A percentile compares a stretch with the other conserved stretches of the same genome.
Conservation (phyloP, 73 alveolate species). For the Tetrahymena thermophila region DNA sequence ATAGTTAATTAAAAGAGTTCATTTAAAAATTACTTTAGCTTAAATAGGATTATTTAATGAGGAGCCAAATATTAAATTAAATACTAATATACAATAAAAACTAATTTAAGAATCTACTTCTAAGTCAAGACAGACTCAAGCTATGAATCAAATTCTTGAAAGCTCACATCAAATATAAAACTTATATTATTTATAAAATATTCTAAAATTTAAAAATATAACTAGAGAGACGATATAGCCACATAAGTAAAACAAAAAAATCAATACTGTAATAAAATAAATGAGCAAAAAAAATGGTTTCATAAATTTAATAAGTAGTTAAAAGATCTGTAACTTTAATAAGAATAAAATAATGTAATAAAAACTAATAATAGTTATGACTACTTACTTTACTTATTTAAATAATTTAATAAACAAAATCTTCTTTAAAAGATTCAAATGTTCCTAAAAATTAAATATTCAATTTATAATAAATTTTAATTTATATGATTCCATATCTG, state of each 20-base stretch:
- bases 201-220: not conserved
- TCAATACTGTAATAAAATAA: not conserved
- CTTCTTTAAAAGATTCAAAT: too few relatives aligned
- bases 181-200: not conserved
- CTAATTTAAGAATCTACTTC: not conserved
- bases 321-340: too few relatives aligned
- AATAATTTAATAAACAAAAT: too few relatives aligned
- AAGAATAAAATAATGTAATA: too few relatives aligned
- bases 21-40: not conserved
- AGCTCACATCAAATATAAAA: not conserved
- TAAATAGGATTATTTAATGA: not conserved
- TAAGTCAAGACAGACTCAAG: not conserved
- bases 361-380: too few relatives aligned
- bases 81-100: not conserved
- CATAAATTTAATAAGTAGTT: not conserved
- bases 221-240: not conserved
- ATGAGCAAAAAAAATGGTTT: not conserved
- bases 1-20: not conserved
- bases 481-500: too few relatives aligned
- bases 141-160: not conserved
- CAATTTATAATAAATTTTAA: too few relatives aligned
- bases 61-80: not conserved
- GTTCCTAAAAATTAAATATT: too few relatives aligned
- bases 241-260: too few relatives aligned
- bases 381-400: too few relatives aligned